phyloP scores from a whole-genome alignment of 257 asterid genomes.

The Solanum tarijense region DNA sequence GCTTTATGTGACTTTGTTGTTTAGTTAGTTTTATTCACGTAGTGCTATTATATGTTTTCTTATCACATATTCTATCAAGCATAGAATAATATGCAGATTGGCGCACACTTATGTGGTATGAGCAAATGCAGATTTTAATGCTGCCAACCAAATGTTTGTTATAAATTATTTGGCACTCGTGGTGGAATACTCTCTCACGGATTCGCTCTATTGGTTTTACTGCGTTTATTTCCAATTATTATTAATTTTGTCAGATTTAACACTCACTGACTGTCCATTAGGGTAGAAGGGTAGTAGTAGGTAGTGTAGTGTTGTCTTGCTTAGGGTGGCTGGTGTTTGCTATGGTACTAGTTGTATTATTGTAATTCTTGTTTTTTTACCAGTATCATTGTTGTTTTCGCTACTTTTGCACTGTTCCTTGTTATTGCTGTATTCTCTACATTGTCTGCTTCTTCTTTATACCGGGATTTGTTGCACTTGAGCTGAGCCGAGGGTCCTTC shows the following conservation, averaged over 20 bases:
- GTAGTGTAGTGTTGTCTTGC: not conserved
- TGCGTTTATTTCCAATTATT: not conserved
- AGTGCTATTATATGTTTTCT: not conserved
- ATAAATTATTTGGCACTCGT: not conserved
- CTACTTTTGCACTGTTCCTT: not conserved
- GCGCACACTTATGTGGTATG: not conserved
- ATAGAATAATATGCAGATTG: not conserved
- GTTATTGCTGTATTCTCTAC: not conserved
- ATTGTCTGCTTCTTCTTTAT: not conserved
- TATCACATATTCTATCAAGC: not conserved
- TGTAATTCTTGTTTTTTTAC: not conserved
- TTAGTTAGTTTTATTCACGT: not conserved
- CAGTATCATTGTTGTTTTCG: not conserved
- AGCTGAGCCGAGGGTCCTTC: not conserved
- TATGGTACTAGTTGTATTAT: not conserved
- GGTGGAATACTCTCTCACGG: not conserved
- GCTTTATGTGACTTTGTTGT: not conserved
- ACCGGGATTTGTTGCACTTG: not conserved
- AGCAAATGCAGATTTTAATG: not conserved
- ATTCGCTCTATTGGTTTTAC: not conserved
- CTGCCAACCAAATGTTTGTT: not conserved
- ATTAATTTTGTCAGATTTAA: not conserved
- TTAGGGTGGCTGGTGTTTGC: not conserved
- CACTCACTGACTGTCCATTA: not conserved
- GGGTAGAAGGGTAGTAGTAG: not conserved